Percentiles rank a stretch among this genome's conserved stretches.
These are phyloP conservation scores for Pseudohyphozyma bogoriensis DNA, from an alignment of 768 basidiomycete genomes.

Conservation along the genomic window DNA sequence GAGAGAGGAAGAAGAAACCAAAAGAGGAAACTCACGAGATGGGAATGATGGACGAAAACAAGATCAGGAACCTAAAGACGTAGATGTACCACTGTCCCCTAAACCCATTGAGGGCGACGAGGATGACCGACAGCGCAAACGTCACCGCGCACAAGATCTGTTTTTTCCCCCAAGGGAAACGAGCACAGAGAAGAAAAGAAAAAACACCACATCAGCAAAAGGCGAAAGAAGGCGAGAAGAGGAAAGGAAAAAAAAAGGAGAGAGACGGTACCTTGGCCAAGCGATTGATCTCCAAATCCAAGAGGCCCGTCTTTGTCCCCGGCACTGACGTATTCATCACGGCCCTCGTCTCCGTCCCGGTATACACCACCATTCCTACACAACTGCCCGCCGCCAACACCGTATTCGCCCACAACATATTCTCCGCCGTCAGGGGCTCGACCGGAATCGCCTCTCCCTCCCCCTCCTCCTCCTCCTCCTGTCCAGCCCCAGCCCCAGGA, in stretches of 20 bases:
- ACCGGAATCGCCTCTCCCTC: constrained; percentile 37
- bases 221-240: background rate
- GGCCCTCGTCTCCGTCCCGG: constrained; percentile 86
- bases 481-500: constrained; percentile 6
- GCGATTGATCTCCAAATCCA: constrained; percentile 89
- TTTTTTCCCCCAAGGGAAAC: no score
- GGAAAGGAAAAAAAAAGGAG: no score
- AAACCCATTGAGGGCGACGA: constrained; percentile 94
- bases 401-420: constrained; percentile 93
- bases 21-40: constrained; percentile 60
- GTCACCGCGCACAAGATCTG: constrained; percentile 92
- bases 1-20: background rate
- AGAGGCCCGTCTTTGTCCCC: constrained; percentile 78
- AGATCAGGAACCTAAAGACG: constrained; percentile 88
- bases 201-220: background rate
- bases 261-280: constrained; percentile 66
- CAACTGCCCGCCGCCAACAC: constrained; percentile 91
- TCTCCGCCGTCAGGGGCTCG: constrained; percentile 86
- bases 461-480: constrained; percentile 8
- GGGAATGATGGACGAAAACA: constrained; percentile 98
- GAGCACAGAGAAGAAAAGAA: background rate
- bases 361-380: constrained; percentile 86
- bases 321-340: constrained; percentile 99
- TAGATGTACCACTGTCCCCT: constrained; percentile 92
- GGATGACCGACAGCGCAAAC: constrained; percentile 75